A percentile compares a stretch with the other conserved stretches of the same genome.
Conservation (phyloP, 78 protist genomes). For the Monocercomonoides exilis region DNA sequence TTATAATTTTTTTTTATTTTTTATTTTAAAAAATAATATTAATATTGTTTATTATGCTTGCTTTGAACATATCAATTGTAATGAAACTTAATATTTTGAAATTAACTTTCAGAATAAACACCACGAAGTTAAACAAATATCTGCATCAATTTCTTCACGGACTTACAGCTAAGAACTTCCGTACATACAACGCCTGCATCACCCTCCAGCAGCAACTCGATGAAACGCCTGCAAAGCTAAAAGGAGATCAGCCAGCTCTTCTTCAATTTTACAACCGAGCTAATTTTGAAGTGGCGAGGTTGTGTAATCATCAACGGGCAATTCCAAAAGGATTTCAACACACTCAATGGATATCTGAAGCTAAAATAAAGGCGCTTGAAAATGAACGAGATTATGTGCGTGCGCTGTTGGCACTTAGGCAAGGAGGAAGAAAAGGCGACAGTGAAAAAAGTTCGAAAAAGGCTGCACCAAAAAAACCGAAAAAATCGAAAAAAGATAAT, state of each 20-base stretch:
- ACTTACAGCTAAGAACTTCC: constrained; percentile 93
- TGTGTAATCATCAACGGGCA: constrained; percentile 95
- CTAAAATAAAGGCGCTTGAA: not conserved
- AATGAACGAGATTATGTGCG: not conserved
- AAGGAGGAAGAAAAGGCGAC: not conserved
- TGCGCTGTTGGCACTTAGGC: no score
- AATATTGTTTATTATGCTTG: no score
- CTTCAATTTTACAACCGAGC: constrained; percentile 62
- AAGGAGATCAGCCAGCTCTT: not conserved
- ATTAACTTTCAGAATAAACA: constrained; percentile 9
- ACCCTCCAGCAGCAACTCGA: constrained; percentile 56
- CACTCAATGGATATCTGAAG: not conserved
- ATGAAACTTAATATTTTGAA: not conserved
- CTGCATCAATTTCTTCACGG: constrained; percentile 77
- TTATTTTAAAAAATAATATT: no score
- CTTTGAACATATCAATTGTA: no score
- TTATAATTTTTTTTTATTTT: no score
- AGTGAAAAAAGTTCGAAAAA: not conserved
- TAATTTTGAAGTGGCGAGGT: constrained; percentile 87
- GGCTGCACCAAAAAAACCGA: not conserved
- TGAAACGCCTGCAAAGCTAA: not conserved
- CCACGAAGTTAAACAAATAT: constrained; percentile 66
- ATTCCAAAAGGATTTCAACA: constrained; percentile 49
- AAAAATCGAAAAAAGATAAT: no score
- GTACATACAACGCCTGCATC: constrained; percentile 96